These are phyloP conservation scores for Trichosanthes truncata DNA, from an alignment of 306 rosid genomes.

Conservation along the genomic window DNA sequence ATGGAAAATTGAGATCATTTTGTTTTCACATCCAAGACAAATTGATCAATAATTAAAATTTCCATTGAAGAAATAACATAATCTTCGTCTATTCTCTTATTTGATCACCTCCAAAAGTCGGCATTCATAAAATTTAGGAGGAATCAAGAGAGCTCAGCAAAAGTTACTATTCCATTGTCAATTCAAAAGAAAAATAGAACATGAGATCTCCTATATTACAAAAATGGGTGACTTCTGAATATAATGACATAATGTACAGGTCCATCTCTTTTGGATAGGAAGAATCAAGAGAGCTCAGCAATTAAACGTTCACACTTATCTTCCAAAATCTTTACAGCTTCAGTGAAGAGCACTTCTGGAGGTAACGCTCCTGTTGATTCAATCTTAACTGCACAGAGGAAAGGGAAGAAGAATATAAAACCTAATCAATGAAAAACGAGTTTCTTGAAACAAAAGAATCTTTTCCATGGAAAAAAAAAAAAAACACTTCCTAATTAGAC, in stretches of 20 bases:
- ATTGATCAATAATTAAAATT: not conserved
- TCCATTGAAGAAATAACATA: not conserved
- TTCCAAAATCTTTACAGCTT: constrained; percentile 92
- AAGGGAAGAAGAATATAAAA: not conserved
- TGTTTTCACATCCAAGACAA: not conserved
- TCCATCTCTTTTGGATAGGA: not conserved
- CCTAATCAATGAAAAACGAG: not conserved
- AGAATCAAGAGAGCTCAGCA: constrained; percentile 58
- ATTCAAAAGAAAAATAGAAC: not conserved
- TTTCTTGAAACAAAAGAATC: not conserved
- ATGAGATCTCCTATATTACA: not conserved
- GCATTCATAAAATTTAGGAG: not conserved
- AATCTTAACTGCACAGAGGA: constrained; percentile 42
- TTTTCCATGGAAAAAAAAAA: not conserved
- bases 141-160: not conserved
- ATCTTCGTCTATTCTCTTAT: not conserved
- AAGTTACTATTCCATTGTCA: not conserved
- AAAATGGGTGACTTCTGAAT: not conserved
- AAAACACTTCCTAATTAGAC: not conserved
- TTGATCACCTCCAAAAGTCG: not conserved
- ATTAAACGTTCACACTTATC: constrained; percentile 89
- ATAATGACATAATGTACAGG: not conserved
- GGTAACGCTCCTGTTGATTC: constrained; percentile 90
- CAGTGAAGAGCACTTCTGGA: constrained; percentile 70
- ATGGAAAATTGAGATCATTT: not conserved